Base-by-base conservation (phyloP, 257 asterid species). In the Jacaranda mimosifolia region DNA sequence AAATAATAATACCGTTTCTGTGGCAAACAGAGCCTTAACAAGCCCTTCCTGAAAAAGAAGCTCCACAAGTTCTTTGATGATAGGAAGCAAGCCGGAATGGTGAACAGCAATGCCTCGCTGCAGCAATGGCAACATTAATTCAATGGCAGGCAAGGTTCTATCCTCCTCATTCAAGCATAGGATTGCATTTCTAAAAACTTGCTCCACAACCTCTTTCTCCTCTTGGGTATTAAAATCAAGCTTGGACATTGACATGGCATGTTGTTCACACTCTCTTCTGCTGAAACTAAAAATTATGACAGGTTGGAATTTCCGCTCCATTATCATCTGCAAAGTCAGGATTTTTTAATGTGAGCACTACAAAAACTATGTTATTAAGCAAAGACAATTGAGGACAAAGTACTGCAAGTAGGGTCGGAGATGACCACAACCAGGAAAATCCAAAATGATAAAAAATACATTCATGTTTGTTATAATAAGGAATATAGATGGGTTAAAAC, bases 31-130 rank as follows among this genome's bases (percentile, higher is more conserved):
- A 63, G 98, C 99, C 89, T 95, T 95, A 72, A 95, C 95, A 76
- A 95, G 98, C 78, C 99, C 99, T 87, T 95, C 99, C 87, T 95
- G 99, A 80, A 95, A 95, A 68, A 95, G 97, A 82, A 95, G 97
- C 78, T 95, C 99, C 66, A 95, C 99, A 55, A 95, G 91, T 79
- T 95, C 99, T 86, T 95, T 95, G 86, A 95, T 88, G 63, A 95
- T 87, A 42, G 99, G 99, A 79, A 95, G 99, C 80, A 95, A 88
- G 62, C 99, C 99, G 60, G 99, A 95, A 89, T 95, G 99, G 83
- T 95, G 99, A 82, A 95, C 97, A 56, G 99, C 99, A 85, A 95
- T 89, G 75, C 99, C 99, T 79, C 98, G 88, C 87, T 85, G 97
- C 82, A 95, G 98, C 84, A 95, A 84, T 42, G 99, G 99, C 86